Conservation (phyloP, 1,139 yeast genomes). For the Zygosaccharomyces pseudobailii region DNA sequence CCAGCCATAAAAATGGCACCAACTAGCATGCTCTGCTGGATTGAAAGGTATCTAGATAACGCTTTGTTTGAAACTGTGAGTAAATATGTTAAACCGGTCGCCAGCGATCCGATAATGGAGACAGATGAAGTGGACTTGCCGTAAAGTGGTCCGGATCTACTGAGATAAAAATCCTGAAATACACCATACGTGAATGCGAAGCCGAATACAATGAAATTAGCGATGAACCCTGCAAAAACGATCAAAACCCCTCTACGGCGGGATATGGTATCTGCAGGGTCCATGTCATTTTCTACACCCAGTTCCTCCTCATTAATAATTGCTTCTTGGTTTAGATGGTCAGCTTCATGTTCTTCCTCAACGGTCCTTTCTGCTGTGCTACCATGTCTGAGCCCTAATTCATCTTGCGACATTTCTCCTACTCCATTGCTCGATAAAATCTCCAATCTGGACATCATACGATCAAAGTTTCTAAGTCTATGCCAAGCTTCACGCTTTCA, state of each 20-base stretch:
- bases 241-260: conserved; percentile 6
- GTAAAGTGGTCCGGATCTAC: conserved; percentile 33
- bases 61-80: conserved; percentile 33
- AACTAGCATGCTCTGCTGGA: conserved; percentile 18
- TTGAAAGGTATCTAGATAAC: conserved; percentile 25
- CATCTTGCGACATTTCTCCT: too few species aligned
- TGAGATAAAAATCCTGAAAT: conserved; percentile 36
- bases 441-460: too few species aligned
- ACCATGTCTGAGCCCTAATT: too few species aligned
- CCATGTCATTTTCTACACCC: not conserved
- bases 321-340: not conserved
- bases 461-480: too few species aligned
- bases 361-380: too few species aligned
- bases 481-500: too few species aligned
- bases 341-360: too few species aligned
- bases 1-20: conserved; percentile 33
- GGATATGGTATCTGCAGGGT: not conserved
- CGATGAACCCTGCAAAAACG: conserved; percentile 34
- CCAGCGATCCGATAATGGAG: conserved; percentile 35
- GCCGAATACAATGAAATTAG: conserved; percentile 38
- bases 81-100: conserved; percentile 34
- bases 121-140: conserved; percentile 30
- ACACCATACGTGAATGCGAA: conserved; percentile 38
- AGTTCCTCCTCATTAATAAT: not conserved
- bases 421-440: too few species aligned